Conservation (phyloP, 805 yeast species). For the Kazachstania psychrophila region DNA sequence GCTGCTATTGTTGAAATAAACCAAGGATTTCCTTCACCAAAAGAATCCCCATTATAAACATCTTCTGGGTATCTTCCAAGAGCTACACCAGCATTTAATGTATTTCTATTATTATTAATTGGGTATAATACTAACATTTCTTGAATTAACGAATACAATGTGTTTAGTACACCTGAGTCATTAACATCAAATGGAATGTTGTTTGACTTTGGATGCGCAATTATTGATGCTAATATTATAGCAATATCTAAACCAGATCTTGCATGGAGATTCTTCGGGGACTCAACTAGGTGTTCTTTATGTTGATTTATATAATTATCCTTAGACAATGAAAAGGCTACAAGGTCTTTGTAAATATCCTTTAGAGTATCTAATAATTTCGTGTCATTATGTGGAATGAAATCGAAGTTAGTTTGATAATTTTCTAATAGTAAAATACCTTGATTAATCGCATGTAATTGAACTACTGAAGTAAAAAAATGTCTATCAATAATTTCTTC, state of each 20-base stretch:
- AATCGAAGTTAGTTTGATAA: not conserved
- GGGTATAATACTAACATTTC: conserved; percentile 74
- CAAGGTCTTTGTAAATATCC: conserved; percentile 16
- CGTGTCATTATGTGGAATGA: not conserved
- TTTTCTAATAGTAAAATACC: conserved; percentile 40
- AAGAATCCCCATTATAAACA: conserved; percentile 64
- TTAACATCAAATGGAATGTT: conserved; percentile 53
- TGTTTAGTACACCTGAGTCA: conserved; percentile 49
- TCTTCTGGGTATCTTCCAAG: conserved; percentile 93
- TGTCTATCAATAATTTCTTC: conserved; percentile 74
- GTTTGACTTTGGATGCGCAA: conserved; percentile 35
- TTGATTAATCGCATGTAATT: conserved; percentile 54
- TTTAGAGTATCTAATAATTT: conserved; percentile 9
- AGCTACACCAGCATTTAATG: conserved; percentile 43
- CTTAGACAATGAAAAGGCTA: conserved; percentile 18
- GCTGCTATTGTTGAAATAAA: conserved; percentile 69
- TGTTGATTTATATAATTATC: conserved; percentile 32
- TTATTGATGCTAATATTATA: conserved; percentile 37
- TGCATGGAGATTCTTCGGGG: conserved; percentile 41
- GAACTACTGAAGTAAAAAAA: conserved; percentile 70
- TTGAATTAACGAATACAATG: conserved; percentile 50
- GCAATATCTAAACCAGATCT: conserved; percentile 79
- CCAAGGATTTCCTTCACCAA: conserved; percentile 89
- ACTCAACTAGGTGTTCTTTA: conserved; percentile 57
- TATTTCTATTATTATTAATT: conserved; percentile 47